Evolutionary conservation across 164 flowering plant genomes (phyloP), one percentile per base, ranked within the genome.

Genomic region (Cinnamomum micranthum): DNA sequence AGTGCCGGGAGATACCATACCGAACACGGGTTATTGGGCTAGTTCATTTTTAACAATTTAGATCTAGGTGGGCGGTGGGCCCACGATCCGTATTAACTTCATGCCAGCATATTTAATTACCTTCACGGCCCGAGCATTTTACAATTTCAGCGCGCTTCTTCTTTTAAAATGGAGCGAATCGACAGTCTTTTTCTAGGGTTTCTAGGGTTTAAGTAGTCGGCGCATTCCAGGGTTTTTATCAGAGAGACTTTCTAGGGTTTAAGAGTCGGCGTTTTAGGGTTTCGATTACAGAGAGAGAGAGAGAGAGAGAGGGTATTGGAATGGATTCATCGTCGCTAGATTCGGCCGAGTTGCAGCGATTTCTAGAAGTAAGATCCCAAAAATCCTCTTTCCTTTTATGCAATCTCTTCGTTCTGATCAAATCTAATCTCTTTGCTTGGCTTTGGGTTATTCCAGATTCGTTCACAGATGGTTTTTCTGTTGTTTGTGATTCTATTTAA

Each of bases 281-380:
- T 70, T 41, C 47, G 11, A 41, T 41, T 41, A 6, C 11, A 9
- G 47, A 35, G 24, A 52, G 7, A 27, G 64, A 19, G 66, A n/a
- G 14, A 5, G 31, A 23, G 27, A 22, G 66, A 63, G 63, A 59
- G 22, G 50, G n/a, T 27, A 6, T 7, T 23, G 28, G 2, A 60
- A 72, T 72, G 74, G 74, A 72, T 72, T 11, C 74, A 58, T 72
- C 74, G 23, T 17, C 50, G n/a, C 55, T 72, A 13, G 27, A 72
- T 33, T 60, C 67, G 3, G 67, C 74, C 17, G 74, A 72, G 51
- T n/a, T 72, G 67, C 50, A 72, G 74, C 31, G 35, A 27, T 72
- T 72, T 60, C 51, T 72, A 9, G 50, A 72, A 22, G 74, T 72
- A 72, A 62, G 67, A 59, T 27, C 41, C 24, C n/a, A 71, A 71